Evolutionary conservation across 164 flowering plant genomes (phyloP), one percentile per base, ranked within the genome.

Genomic region (Magnolia kwangsiensis): DNA sequence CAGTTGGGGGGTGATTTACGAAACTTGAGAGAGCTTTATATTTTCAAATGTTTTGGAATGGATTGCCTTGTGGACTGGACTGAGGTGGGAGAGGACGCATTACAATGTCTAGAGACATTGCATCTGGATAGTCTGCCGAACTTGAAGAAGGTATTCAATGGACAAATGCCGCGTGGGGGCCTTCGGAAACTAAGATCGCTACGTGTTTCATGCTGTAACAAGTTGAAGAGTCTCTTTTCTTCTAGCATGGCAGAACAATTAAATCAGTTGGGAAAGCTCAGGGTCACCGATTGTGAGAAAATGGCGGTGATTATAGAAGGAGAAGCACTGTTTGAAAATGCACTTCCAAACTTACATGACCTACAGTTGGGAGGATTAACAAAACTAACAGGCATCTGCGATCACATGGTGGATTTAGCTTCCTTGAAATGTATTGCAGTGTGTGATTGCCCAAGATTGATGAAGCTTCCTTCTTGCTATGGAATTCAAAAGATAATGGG

Each of bases 391-490:
- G 20, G 65, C 3, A 45, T 69, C 24, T 69, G 71, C 11, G 10
- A 23, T 27, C 16, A 45, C n/a, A 8, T 10, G 10, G 19, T 69
- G 50, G 71, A 18, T 29, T 27, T 27, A 8, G 19, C 49, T 29
- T 69, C 71, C 71, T 27, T 45, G 71, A 50, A 69, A 45, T 3
- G 13, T 18, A 69, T 69, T 69, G 24, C 19, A 2, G 71, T 29
- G 5, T 13, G 31, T 27, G 50, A 16, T 16, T 69, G 71, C 19
- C 50, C 50, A 18, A 69, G 21, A 45, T 27, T 69, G 71, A 69
- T 27, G 18, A 69, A 69, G 71, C 71, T 69, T 69, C 71, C 71
- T 5, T 45, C 19, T 69, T 27, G 71, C 45, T 23, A 50, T 69
- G 14, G 50, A 18, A 69, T 69, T 16, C 71, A 69, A 29, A 45